Base-by-base conservation (phyloP, 768 basidiomycete species). In the Auricularia sp. region DNA sequence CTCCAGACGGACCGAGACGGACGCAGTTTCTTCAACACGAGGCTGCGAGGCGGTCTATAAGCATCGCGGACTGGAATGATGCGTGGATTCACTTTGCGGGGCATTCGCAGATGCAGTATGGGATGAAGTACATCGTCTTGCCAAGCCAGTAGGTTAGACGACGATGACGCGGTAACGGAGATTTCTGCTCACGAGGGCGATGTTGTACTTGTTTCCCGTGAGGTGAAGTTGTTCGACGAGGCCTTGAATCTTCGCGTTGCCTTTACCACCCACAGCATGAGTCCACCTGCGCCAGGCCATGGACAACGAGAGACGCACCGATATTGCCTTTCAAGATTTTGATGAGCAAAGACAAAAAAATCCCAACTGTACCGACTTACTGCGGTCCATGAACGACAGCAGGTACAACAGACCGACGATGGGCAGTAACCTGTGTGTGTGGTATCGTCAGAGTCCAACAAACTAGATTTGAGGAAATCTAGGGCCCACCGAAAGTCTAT, bases 71-170 rank as follows among this genome's bases (percentile, higher is more conserved):
- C 29, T 29, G 29, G 29, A 29, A 29, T 23, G 23, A 23, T 29
- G 29, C 29, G 29, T 29, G 61, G 3, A n/a, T 12, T 3, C 18
- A 87, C 86, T 90, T 90, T 33, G 85, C 81, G 0, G 87, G 87
- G 66, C 83, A 86, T 74, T 89, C 87, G 65, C 85, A 86, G 0
- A 71, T 14, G 51, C 73, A 73, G 64, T 78, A 61, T 83, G 75
- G 68, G 51, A 89, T 81, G 70, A 87, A 88, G 68, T 81, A 89
- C 82, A 85, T 84, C 0, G 86, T 87, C 86, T 88, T 62, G 35
- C 35, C 33, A 36, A 54, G 12, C 18, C 29, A 29, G 29, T 29
- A 29, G 43, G 10, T 44, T 10, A 62, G 10, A 64, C 21, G 18
- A 1, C 21, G 14, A 43, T 12, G 16, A 5, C 29, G 6, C 39